Evolutionary conservation across 2,329 filamentous ascomycete genomes (phyloP).

Genomic region (Aureobasidium lini): DNA sequence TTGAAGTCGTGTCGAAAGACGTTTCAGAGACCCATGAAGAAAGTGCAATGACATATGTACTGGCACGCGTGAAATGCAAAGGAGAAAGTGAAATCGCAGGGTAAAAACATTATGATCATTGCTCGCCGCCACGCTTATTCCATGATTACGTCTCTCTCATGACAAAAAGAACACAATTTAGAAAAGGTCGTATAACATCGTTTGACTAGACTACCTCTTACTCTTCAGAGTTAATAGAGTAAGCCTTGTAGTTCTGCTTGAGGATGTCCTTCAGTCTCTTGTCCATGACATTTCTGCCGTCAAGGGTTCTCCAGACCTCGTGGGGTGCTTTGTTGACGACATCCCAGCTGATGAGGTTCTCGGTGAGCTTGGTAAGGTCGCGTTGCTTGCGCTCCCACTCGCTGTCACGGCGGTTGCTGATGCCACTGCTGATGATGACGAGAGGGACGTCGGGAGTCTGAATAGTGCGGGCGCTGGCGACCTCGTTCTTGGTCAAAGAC

Average conservation of each 20-base stretch:
- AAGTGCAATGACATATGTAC: constrained; percentile 4
- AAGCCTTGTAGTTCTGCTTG: constrained; percentile 23
- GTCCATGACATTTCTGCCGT: constrained; percentile 70
- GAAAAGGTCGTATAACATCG: background rate
- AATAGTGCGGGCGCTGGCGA: constrained; percentile 69
- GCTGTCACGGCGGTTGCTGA: constrained; percentile 56
- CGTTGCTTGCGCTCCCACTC: constrained; percentile 80
- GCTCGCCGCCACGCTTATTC: background rate
- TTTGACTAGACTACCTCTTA: background rate
- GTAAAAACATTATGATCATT: constrained; percentile 5
- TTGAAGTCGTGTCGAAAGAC: background rate
- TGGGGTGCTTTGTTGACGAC: constrained; percentile 78
- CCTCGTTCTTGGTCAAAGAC: constrained; percentile 76
- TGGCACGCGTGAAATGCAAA: background rate
- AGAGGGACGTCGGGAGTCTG: constrained; percentile 69
- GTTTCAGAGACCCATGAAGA: background rate
- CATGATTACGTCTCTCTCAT: background rate
- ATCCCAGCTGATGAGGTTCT: constrained; percentile 75
- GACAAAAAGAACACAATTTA: background rate
- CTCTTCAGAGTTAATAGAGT: background rate
- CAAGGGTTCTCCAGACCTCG: constrained; percentile 70
- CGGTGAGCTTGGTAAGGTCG: constrained; percentile 72
- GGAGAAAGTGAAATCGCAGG: background rate
- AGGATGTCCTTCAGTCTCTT: constrained; percentile 68
- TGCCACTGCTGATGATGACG: constrained; percentile 74